phyloP scores from a whole-genome alignment of 495 filamentous ascomycete species.

The Hypoxylon lienhwacheense region DNA sequence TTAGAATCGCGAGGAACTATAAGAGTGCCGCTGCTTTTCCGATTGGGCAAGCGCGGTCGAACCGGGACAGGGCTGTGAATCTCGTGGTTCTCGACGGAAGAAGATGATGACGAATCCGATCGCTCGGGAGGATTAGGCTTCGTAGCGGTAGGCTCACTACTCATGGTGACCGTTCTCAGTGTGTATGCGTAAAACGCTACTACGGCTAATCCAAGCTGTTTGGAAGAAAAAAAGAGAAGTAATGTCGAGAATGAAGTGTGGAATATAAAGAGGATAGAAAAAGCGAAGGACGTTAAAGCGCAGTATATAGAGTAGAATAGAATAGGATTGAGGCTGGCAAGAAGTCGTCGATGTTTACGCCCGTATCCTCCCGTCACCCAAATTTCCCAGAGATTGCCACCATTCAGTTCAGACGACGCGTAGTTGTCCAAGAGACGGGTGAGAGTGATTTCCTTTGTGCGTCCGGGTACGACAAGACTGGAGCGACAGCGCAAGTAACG shows the following conservation, averaged over 20 bases:
- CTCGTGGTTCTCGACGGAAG: slow-evolving; percentile 41
- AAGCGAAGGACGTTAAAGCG: slow-evolving; percentile 19
- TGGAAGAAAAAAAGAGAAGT: too few relatives aligned
- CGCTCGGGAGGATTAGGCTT: slow-evolving; percentile 38
- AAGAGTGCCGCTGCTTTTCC: slow-evolving; percentile 78
- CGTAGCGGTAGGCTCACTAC: slow-evolving; percentile 19
- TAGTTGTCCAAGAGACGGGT: slow-evolving; percentile 3
- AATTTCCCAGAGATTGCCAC: slow-evolving; percentile 24
- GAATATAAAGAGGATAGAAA: slow-evolving; percentile 11
- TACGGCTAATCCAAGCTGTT: slow-evolving; percentile 22
- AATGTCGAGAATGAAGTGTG: slow-evolving; percentile 21
- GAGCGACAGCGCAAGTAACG: slow-evolving; percentile 23
- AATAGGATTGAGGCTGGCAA: slow-evolving; percentile 15
- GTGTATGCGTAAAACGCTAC: slow-evolving; percentile 11
- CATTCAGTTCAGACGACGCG: slow-evolving; percentile 20
- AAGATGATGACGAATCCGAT: slow-evolving; percentile 46
- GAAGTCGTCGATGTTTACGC: slow-evolving; percentile 21
- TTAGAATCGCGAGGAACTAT: slow-evolving; percentile 75
- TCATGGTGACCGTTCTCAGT: slow-evolving; percentile 28
- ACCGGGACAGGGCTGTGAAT: slow-evolving; percentile 52
- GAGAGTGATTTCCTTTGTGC: background rate
- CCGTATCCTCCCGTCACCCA: slow-evolving; percentile 36
- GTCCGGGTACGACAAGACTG: slow-evolving; percentile 10
- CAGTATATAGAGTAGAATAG: too few relatives aligned
- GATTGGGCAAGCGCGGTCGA: slow-evolving; percentile 57